These are phyloP conservation scores for Termitomyces eurrhizus DNA, from an alignment of 768 basidiomycete species.

Conservation along the genomic window DNA sequence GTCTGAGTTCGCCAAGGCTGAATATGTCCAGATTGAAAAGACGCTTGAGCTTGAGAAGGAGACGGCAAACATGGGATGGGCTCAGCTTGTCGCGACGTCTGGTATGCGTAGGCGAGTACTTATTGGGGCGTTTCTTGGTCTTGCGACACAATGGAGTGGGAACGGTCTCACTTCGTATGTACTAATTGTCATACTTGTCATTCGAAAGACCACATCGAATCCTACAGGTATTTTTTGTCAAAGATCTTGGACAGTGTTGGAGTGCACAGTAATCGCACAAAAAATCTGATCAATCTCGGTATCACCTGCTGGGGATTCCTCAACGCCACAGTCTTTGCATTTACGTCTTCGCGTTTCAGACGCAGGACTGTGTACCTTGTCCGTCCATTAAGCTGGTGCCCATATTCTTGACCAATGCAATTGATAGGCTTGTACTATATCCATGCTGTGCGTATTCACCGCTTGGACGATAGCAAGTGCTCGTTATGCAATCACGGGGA, in stretches of 20 bases:
- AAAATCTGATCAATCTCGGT: conserved; percentile 54
- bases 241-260: conserved; percentile 53
- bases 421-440: conserved; percentile 41
- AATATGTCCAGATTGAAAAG: conserved; percentile 52
- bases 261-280: conserved; percentile 43
- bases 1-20: conserved; percentile 54
- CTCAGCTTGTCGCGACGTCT: conserved; percentile 36
- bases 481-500: conserved; percentile 36
- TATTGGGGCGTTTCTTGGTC: conserved; percentile 45
- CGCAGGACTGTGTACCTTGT: conserved; percentile 49
- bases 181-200: background rate
- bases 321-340: conserved; percentile 47
- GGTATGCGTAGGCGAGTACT: conserved; percentile 51
- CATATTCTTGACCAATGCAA: background rate
- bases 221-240: conserved; percentile 47
- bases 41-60: conserved; percentile 52
- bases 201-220: background rate
- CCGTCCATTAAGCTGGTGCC: conserved; percentile 12
- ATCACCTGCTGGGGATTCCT: conserved; percentile 53
- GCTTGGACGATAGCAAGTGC: conserved; percentile 56
- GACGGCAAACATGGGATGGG: conserved; percentile 42
- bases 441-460: conserved; percentile 44
- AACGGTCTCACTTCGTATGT: conserved; percentile 52
- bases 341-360: conserved; percentile 45
- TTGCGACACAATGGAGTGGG: conserved; percentile 63